A percentile compares a stretch with the other conserved stretches of the same genome.
Conservation (phyloP, 768 basidiomycete genomes). For the Nevesoporus exiguus region DNA sequence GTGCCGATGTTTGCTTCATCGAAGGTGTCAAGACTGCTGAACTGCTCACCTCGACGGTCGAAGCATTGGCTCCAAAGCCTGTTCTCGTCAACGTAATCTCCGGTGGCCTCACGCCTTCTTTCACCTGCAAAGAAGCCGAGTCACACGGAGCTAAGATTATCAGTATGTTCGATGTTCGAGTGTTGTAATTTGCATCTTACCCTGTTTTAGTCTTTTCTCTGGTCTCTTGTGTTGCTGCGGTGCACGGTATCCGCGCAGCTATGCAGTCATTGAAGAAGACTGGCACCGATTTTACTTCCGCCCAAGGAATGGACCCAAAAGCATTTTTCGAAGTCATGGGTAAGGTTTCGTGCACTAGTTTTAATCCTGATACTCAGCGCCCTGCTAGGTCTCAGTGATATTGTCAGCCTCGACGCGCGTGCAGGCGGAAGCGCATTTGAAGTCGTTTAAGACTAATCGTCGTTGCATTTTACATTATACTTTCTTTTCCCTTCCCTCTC, state of each 20-base stretch:
- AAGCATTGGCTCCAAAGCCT: conserved; percentile 67
- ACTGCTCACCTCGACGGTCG: conserved; percentile 59
- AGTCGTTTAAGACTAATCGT: conserved; percentile 35
- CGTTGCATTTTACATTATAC: not conserved
- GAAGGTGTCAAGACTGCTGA: conserved; percentile 72
- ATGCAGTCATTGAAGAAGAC: conserved; percentile 75
- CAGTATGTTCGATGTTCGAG: conserved; percentile 43
- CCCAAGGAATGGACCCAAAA: conserved; percentile 71
- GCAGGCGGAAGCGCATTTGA: conserved; percentile 62
- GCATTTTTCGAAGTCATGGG: conserved; percentile 78
- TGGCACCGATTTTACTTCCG: conserved; percentile 63
- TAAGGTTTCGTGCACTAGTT: conserved; percentile 25
- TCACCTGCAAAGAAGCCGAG: conserved; percentile 68
- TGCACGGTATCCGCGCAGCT: conserved; percentile 75
- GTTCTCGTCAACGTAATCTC: conserved; percentile 81
- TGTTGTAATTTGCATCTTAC: not conserved
- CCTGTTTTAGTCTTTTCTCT: conserved; percentile 60
- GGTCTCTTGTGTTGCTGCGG: conserved; percentile 71
- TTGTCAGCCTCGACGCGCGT: conserved; percentile 50
- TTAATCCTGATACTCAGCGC: not conserved
- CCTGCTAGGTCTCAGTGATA: conserved; percentile 46
- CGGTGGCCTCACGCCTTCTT: conserved; percentile 72
- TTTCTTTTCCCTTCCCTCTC: not conserved
- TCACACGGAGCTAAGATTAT: conserved; percentile 71
- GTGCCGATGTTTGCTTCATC: conserved; percentile 80